Evolutionary conservation across 768 basidiomycete species (phyloP).

Genomic region (Lepiota brunneoincarnata): DNA sequence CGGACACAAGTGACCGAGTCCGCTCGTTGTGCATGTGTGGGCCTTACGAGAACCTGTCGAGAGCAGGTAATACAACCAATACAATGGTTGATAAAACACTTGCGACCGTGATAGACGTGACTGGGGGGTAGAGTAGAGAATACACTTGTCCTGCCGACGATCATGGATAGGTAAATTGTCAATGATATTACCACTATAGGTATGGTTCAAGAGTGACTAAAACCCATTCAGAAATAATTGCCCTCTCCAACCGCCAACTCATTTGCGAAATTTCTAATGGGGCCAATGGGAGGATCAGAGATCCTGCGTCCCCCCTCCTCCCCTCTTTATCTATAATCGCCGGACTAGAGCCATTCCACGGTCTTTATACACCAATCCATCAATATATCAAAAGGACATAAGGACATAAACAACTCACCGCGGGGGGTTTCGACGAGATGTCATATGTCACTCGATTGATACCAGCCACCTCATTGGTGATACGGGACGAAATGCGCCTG

Average conservation of each 20-base stretch:
- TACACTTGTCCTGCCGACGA: no score
- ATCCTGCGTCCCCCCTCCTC: not conserved
- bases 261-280: not conserved
- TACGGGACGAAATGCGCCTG: slow-evolving; percentile 89
- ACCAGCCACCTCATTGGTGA: slow-evolving; percentile 97
- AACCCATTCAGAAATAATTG: no score
- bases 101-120: no score
- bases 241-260: not conserved
- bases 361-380: slow-evolving; percentile 29
- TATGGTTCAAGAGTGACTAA: no score
- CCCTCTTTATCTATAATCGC: slow-evolving; percentile 4
- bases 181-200: no score
- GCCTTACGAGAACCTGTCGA: no score
- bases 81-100: no score
- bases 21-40: no score
- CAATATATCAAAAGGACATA: slow-evolving; percentile 11
- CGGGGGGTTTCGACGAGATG: slow-evolving; percentile 96
- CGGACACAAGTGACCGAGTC: no score
- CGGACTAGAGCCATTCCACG: slow-evolving; percentile 45
- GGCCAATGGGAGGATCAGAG: not conserved
- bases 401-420: slow-evolving; percentile 44
- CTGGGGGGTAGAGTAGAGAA: no score
- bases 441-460: slow-evolving; percentile 96
- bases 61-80: no score
- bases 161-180: no score